Evolutionary conservation across 2,329 filamentous ascomycete genomes (phyloP), one percentile per base, ranked within the genome.

Genomic region (Metarhizium robertsii): DNA sequence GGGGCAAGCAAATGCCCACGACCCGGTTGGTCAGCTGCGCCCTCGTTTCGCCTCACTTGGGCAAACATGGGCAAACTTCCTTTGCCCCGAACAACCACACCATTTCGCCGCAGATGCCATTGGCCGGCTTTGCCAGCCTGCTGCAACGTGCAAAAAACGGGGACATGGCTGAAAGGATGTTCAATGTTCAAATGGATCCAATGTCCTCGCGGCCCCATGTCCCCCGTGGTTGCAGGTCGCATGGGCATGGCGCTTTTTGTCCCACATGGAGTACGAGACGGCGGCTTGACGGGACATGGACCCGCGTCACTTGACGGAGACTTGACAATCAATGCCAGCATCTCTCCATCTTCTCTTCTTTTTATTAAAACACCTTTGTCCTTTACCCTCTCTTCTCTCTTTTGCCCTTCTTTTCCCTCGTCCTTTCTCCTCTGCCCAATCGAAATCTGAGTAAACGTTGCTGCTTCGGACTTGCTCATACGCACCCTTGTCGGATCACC

Each of bases 61-160:
- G 32, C 42, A 52, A 43, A 52, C 40, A 6, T 16, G 50, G 54
- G 40, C 50, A 55, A 56, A 51, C 56, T 55, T 60, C 59, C 59
- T 59, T 60, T 60, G 49, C 55, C 48, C 59, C 59, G 59, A 51
- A 54, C 49, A 25, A 45, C 55, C 59, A 30, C 20, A 30, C 45
- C 16, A 3, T 7, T 18, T 47, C 20, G 25, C 16, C 29, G n/a
- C 16, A n/a, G 38, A 20, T 14, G 49, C 42, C 49, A 55, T 55
- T 52, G 53, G 43, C 47, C 42, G 29, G 29, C 50, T 34, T 11
- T 25, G 25, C 20, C 45, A 11, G 45, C 11, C 16, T n/a, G 18
- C 18, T 20, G 38, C 46, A 43, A 53, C 51, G 51, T 53, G 40
- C 25, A 29, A 46, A 25, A 46, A 48, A 48, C 45, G 20, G 45